Conservation (phyloP, 139 green algal species). For the Ulvella scutata region DNA sequence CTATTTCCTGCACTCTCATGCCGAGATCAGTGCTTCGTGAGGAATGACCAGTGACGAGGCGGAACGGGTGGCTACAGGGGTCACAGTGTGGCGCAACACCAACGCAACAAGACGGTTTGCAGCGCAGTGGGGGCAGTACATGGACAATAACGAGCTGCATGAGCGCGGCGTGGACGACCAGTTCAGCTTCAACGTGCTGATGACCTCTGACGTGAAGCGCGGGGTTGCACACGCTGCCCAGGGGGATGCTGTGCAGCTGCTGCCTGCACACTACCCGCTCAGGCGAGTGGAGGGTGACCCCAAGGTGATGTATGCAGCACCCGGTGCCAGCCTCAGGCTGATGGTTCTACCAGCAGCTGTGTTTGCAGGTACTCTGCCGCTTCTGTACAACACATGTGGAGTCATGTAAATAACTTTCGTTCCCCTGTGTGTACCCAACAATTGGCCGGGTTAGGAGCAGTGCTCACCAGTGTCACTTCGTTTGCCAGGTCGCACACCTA, state of each 20-base stretch:
- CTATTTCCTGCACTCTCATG: too few species aligned
- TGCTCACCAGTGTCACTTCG: too few species aligned
- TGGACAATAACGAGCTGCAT: not conserved
- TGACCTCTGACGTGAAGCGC: not conserved
- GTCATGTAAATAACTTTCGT: not conserved
- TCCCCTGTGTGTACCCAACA: not conserved
- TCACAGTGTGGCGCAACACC: not conserved
- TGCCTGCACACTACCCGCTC: not conserved
- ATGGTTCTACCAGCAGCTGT: not conserved
- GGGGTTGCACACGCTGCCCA: too few species aligned
- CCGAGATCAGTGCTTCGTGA: too few species aligned
- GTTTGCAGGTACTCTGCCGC: not conserved
- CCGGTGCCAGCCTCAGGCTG: not conserved
- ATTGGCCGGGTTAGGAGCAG: too few species aligned
- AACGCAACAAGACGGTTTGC: not conserved
- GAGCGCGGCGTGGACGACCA: not conserved
- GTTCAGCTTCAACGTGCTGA: not conserved
- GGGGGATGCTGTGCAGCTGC: too few species aligned
- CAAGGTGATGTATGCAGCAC: not conserved
- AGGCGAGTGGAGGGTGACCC: not conserved
- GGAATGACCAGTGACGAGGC: too few species aligned
- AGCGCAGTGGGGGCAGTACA: not conserved
- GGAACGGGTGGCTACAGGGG: too few species aligned
- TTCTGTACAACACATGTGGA: not conserved
- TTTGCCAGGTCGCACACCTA: too few species aligned